These are phyloP conservation scores for Ustilago crameri DNA, from an alignment of 1,284 basidiomycete species.

Conservation along the genomic window DNA sequence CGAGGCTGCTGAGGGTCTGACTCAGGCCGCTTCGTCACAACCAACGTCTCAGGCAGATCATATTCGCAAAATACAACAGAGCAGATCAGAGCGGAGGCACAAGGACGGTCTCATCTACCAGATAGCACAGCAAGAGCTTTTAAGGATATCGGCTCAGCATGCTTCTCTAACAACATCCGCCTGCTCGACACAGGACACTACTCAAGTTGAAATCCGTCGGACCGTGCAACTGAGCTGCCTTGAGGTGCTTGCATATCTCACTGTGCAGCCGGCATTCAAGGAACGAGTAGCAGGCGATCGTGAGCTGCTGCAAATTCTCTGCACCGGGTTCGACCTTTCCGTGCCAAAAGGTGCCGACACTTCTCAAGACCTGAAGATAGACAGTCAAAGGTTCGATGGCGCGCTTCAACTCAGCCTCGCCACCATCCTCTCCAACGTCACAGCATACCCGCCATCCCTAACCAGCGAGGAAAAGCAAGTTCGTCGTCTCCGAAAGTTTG, in stretches of 20 bases:
- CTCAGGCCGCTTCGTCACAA: constrained; percentile 20
- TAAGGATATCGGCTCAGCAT: background rate
- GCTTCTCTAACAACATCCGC: background rate
- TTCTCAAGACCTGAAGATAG: constrained; percentile 5
- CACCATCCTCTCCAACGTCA: constrained; percentile 49
- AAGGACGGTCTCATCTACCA: constrained; percentile 28
- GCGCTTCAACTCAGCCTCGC: constrained; percentile 54
- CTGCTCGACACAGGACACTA: background rate
- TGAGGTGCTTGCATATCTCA: constrained; percentile 59
- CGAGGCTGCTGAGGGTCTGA: constrained; percentile 23
- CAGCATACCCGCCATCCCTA: constrained; percentile 42
- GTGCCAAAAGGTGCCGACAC: background rate
- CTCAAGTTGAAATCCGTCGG: constrained; percentile 6
- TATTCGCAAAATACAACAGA: constrained; percentile 21
- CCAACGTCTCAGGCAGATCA: constrained; percentile 30
- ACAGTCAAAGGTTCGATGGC: constrained; percentile 32
- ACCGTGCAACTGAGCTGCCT: constrained; percentile 38
- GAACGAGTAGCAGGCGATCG: constrained; percentile 24
- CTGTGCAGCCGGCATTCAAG: constrained; percentile 37
- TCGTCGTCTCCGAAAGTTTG: constrained; percentile 49
- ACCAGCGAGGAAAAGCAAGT: constrained; percentile 57
- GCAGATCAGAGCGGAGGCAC: constrained; percentile 19
- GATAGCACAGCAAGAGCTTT: constrained; percentile 12
- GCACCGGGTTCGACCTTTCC: constrained; percentile 13
- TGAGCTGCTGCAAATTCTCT: constrained; percentile 38